phyloP scores from a whole-genome alignment of 2,329 filamentous ascomycete species.

The Scleromitrula shiraiana region DNA sequence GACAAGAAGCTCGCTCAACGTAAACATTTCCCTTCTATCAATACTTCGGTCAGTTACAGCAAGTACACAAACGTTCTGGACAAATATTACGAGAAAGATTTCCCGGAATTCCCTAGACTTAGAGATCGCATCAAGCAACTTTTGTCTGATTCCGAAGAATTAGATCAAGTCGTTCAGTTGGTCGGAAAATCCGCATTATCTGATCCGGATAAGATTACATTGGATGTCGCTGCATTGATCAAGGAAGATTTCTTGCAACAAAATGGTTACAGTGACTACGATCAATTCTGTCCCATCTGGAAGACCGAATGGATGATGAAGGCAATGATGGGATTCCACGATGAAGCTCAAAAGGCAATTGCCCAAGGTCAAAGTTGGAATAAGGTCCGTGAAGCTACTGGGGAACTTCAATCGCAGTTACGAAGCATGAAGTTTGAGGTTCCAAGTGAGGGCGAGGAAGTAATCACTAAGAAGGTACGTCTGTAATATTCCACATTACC shows the following conservation, averaged over 20 bases:
- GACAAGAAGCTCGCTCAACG: constrained; percentile 99
- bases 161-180: constrained; percentile 97
- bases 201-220: constrained; percentile 95
- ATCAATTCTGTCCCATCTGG: constrained; percentile 98
- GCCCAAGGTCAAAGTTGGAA: constrained; percentile 84
- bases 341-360: constrained; percentile 93
- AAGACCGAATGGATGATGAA: constrained; percentile 99
- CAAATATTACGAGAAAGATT: constrained; percentile 89
- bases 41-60: constrained; percentile 89
- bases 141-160: constrained; percentile 87
- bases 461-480: constrained; percentile 72
- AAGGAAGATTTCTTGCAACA: constrained; percentile 99
- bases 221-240: constrained; percentile 82
- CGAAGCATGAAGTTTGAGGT: constrained; percentile 96
- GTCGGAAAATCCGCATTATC: constrained; percentile 96
- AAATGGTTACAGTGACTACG: constrained; percentile 98
- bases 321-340: constrained; percentile 95
- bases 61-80: constrained; percentile 89
- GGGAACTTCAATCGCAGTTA: constrained; percentile 76
- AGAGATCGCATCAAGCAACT: constrained; percentile 91
- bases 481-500: constrained; percentile 3
- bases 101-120: constrained; percentile 87
- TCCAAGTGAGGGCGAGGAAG: constrained; percentile 75
- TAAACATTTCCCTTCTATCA: constrained; percentile 98
- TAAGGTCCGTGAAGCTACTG: constrained; percentile 86